phyloP scores from a whole-genome alignment of 1,284 basidiomycete species.

The Sporisorium reilianum region DNA sequence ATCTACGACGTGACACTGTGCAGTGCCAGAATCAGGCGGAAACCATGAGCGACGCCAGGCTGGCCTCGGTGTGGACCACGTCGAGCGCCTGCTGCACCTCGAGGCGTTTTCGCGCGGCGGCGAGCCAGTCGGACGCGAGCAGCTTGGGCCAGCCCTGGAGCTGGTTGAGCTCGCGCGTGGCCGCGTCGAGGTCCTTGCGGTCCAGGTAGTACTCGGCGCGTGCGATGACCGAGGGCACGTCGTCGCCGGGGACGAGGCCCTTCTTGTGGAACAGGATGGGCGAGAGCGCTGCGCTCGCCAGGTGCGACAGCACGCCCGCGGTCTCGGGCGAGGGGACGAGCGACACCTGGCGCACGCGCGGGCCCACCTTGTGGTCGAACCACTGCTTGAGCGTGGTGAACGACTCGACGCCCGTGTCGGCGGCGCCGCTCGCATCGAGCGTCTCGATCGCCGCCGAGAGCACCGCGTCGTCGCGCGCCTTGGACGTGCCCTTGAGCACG shows the following conservation, averaged over 20 bases:
- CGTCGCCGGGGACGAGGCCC: conserved; percentile 77
- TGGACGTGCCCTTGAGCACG: conserved; percentile 77
- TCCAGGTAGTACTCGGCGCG: conserved; percentile 90
- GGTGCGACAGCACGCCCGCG: conserved; percentile 86
- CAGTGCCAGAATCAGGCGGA: conserved; percentile 21
- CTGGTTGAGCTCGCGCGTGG: conserved; percentile 91
- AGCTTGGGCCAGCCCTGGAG: conserved; percentile 82
- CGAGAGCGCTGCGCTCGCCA: conserved; percentile 83
- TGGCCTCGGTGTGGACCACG: conserved; percentile 87
- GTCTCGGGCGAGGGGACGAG: conserved; percentile 81
- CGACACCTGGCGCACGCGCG: conserved; percentile 86
- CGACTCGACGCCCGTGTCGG: conserved; percentile 86
- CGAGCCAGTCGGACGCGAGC: conserved; percentile 89
- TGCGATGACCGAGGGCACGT: conserved; percentile 86
- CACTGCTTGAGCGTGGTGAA: conserved; percentile 87
- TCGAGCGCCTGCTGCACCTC: conserved; percentile 94
- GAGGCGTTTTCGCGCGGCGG: conserved; percentile 85
- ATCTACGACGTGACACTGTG: not conserved
- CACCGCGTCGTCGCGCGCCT: conserved; percentile 73
- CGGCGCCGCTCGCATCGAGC: conserved; percentile 78
- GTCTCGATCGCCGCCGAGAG: conserved; percentile 54
- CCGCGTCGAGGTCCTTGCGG: conserved; percentile 91
- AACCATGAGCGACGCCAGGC: conserved; percentile 73
- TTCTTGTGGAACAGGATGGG: conserved; percentile 84
- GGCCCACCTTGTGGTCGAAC: conserved; percentile 87